phyloP scores from a whole-genome alignment of 2,329 filamentous ascomycete species.

The Rhexocercosporidium sp. region DNA sequence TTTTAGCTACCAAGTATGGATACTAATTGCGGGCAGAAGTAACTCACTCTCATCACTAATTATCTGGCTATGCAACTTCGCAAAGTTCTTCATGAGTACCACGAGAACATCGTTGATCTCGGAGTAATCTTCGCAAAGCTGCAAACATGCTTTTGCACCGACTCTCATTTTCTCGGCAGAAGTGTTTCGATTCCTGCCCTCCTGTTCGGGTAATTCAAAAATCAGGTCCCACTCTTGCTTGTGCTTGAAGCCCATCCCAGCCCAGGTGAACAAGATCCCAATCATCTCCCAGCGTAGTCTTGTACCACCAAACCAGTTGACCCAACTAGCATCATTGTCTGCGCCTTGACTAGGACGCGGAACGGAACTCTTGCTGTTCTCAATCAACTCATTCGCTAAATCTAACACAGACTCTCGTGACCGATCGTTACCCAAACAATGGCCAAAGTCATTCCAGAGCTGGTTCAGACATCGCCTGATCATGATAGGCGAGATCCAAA shows the following conservation, averaged over 20 bases:
- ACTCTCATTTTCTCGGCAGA: slow-evolving; percentile 15
- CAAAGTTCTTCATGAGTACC: slow-evolving; percentile 13
- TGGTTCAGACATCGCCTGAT: slow-evolving; percentile 14
- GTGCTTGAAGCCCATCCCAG: slow-evolving; percentile 15
- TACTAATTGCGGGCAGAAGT: not conserved
- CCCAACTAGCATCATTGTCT: slow-evolving; percentile 1
- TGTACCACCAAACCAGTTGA: slow-evolving; percentile 15
- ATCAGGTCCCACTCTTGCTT: slow-evolving; percentile 19
- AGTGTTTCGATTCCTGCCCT: not conserved
- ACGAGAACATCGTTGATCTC: slow-evolving; percentile 12
- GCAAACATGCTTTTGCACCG: slow-evolving; percentile 9
- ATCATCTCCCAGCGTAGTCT: slow-evolving; percentile 17
- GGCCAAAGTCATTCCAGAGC: slow-evolving; percentile 12
- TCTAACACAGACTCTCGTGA: slow-evolving; percentile 11
- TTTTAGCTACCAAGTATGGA: not conserved
- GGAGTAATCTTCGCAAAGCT: slow-evolving; percentile 4
- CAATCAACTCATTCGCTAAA: slow-evolving; percentile 13
- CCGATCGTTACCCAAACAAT: slow-evolving; percentile 6
- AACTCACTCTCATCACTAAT: slow-evolving; percentile 23
- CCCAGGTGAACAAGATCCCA: slow-evolving; percentile 16
- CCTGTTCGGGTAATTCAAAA: slow-evolving; percentile 15
- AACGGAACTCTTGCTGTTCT: slow-evolving; percentile 2
- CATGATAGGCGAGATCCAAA: slow-evolving; percentile 16
- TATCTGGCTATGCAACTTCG: slow-evolving; percentile 17
- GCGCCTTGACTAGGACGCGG: not conserved